Evolutionary conservation across 1,284 basidiomycete genomes (phyloP), one percentile per base, ranked within the genome.

Genomic region (Schizophyllum commune): DNA sequence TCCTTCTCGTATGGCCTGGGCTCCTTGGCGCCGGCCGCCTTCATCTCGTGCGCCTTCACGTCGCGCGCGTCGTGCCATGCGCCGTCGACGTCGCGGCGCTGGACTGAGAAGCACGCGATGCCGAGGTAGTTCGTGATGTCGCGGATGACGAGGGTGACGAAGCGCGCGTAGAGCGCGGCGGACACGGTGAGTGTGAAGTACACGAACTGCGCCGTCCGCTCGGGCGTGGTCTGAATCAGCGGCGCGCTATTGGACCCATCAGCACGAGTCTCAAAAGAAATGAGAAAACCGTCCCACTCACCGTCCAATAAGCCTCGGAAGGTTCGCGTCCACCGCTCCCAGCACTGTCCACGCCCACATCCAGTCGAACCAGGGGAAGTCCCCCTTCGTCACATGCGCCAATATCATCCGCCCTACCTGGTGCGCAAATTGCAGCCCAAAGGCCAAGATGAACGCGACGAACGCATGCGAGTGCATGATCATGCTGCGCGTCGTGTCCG

Each of bases 341-440:
- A 94, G 70, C 5, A 87, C 72, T 64, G 85, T 91, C 86, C 89
- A 92, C 8, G 94, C 72, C 86, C 94, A 94, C 71, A 94, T 84
- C 66, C 84, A 82, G 73, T 97, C 93, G 85, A 89, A 95, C 79
- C 98, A 97, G 5, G 86, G 78, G 52, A 83, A 81, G 65, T 86
- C 59, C 6, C 27, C 56, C 39, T 60, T 86, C 58, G 94, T 96
- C 52, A 98, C 87, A 73, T 99, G 96, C 0, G 95, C 93, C 39
- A 98, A 77, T 71, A 98, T 98, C 76, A 98, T 91, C 66, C 91
- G 80, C 47, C 94, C 93, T 55, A 98, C 96, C 69, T 90, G 87
- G 72, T 93, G 89, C 20, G 90, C 86, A 66, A 93, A 94, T 68
- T 89, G 86, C 57, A 94, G 74, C 21, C 93, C 96, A 94, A 95